Evolutionary conservation across 768 basidiomycete genomes (phyloP).

Genomic region (Panellus pusillus): DNA sequence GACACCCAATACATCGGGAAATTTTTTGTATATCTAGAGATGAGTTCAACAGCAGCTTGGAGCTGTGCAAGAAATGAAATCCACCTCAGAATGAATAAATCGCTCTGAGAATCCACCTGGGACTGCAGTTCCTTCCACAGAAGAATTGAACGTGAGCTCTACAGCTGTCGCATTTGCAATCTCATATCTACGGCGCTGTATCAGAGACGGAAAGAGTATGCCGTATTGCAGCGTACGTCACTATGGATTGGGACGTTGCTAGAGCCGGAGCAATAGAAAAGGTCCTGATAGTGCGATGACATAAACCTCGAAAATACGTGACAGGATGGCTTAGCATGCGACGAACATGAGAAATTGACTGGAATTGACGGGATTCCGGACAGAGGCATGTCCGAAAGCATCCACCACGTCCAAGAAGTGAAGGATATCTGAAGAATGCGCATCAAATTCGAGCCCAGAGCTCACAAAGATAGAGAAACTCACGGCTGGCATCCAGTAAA

Average conservation of each 20-base stretch:
- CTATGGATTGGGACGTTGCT: constrained; percentile 23
- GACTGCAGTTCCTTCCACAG: constrained; percentile 16
- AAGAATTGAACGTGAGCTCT: constrained; percentile 23
- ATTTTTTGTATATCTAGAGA: constrained; percentile 21
- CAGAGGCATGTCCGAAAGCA: constrained; percentile 25
- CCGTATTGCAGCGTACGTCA: constrained; percentile 8
- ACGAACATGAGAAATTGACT: constrained; percentile 25
- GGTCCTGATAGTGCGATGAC: constrained; percentile 9
- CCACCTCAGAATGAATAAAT: constrained; percentile 25
- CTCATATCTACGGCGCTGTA: constrained; percentile 18
- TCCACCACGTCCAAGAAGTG: constrained; percentile 25
- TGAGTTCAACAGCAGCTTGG: not conserved
- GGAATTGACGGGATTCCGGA: constrained; percentile 22
- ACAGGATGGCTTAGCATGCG: too few relatives aligned
- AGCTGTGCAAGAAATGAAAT: not conserved
- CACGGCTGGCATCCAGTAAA: constrained; percentile 21
- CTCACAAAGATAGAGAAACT: not conserved
- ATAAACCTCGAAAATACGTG: not conserved
- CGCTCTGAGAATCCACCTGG: constrained; percentile 24
- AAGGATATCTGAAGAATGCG: constrained; percentile 15
- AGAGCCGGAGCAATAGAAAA: constrained; percentile 25
- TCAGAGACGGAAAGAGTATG: not conserved
- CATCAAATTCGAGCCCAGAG: not conserved
- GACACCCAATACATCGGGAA: constrained; percentile 21
- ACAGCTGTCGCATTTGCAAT: constrained; percentile 23